phyloP scores from a whole-genome alignment of 2,329 filamentous ascomycete species.

The Fusarium drepaniforme region DNA sequence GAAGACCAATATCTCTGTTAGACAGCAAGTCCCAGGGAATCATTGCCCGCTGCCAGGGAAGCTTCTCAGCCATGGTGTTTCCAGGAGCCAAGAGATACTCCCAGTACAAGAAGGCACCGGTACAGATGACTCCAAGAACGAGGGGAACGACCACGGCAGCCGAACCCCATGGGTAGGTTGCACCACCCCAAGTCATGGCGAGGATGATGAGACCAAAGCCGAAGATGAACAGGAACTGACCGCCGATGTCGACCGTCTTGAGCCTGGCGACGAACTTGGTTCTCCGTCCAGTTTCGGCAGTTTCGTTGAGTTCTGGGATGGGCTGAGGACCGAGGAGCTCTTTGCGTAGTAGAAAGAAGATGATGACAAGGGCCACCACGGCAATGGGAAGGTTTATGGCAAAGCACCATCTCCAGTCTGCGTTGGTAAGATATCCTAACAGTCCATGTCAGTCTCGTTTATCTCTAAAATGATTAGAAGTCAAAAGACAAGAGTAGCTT shows the following conservation, averaged over 20 bases:
- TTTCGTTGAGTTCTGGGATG: constrained; percentile 59
- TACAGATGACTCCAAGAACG: constrained; percentile 57
- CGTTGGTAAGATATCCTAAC: constrained; percentile 61
- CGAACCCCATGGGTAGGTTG: constrained; percentile 64
- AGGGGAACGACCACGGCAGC: constrained; percentile 63
- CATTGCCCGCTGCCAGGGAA: constrained; percentile 71
- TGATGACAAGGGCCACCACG: constrained; percentile 62
- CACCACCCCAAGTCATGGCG: constrained; percentile 68
- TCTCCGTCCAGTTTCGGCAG: constrained; percentile 46
- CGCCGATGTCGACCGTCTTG: constrained; percentile 67
- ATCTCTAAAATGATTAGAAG: neutral
- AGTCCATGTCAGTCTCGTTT: constrained; percentile 8
- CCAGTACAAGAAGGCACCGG: constrained; percentile 60
- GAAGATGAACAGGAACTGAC: constrained; percentile 67
- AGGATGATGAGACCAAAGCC: constrained; percentile 67
- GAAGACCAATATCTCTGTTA: constrained; percentile 68
- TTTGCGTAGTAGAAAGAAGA: constrained; percentile 68
- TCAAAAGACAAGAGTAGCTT: neutral
- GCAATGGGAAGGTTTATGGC: constrained; percentile 71
- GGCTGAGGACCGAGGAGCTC: constrained; percentile 68
- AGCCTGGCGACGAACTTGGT: constrained; percentile 59
- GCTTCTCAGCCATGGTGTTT: constrained; percentile 57
- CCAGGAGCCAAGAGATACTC: constrained; percentile 67
- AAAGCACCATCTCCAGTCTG: constrained; percentile 76
- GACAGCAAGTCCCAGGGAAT: constrained; percentile 70